Percentiles rank a stretch among this genome's conserved stretches.
These are phyloP conservation scores for Picochlorum sp. DNA, from an alignment of 139 green algal genomes.

Conservation along the genomic window DNA sequence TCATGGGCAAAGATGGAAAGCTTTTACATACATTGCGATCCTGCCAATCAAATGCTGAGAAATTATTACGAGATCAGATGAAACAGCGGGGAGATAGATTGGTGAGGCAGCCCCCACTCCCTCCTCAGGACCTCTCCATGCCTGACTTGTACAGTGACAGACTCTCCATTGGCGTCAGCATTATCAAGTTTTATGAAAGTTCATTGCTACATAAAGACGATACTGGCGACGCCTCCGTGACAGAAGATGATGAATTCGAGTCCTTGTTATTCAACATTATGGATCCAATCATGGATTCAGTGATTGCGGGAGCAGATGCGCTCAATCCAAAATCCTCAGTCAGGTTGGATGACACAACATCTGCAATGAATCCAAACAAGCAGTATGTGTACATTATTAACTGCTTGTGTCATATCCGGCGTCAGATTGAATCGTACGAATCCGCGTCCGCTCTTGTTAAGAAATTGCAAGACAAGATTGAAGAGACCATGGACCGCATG, in stretches of 20 bases:
- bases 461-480: background rate
- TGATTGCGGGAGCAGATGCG: conserved; percentile 35
- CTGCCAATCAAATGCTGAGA: conserved; percentile 30
- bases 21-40: conserved; percentile 38
- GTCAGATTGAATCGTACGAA: background rate
- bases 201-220: conserved; percentile 26
- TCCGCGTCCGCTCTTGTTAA: background rate
- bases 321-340: conserved; percentile 35
- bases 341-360: conserved; percentile 37
- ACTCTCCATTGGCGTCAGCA: conserved; percentile 45
- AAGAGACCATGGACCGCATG: background rate
- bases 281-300: conserved; percentile 63
- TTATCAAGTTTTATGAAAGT: conserved; percentile 54
- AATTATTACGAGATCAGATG: conserved; percentile 65
- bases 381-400: conserved; percentile 67
- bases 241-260: conserved; percentile 9
- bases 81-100: conserved; percentile 53
- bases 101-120: conserved; percentile 48
- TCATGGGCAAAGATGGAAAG: conserved; percentile 27
- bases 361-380: conserved; percentile 41
- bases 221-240: background rate
- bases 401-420: conserved; percentile 38
- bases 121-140: conserved; percentile 52
- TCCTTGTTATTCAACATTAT: conserved; percentile 52
- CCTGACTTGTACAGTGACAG: conserved; percentile 57